Percentiles rank a stretch among this genome's conserved stretches.
Conservation (phyloP, 306 rosid genomes). For the Hippophae tibetana region DNA sequence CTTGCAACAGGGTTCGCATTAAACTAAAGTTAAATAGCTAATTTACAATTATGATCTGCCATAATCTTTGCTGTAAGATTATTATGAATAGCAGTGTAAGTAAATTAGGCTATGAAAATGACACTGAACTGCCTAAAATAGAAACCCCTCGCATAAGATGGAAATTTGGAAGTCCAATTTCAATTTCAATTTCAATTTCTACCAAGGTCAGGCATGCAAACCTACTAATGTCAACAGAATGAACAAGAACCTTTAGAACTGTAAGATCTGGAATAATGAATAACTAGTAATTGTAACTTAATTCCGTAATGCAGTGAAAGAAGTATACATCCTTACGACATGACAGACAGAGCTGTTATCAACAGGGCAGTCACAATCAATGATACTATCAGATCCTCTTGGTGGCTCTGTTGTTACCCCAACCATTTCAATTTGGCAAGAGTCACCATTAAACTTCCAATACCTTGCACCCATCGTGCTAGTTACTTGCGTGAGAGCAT, state of each 20-base stretch:
- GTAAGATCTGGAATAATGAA: not conserved
- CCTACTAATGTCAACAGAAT: not conserved
- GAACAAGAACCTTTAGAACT: not conserved
- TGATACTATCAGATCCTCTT: conserved; percentile 19
- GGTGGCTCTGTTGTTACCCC: conserved; percentile 43
- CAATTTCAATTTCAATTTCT: too few relatives aligned
- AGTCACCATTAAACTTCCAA: conserved; percentile 59
- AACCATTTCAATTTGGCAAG: conserved; percentile 44
- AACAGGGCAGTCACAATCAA: conserved; percentile 41
- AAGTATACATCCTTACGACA: conserved; percentile 52
- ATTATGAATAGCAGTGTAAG: too few relatives aligned
- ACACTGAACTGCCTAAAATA: too few relatives aligned
- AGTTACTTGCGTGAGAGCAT: conserved; percentile 59
- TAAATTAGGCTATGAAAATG: too few relatives aligned
- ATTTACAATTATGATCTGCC: too few relatives aligned
- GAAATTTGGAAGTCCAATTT: too few relatives aligned
- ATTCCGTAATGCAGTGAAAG: conserved; percentile 15
- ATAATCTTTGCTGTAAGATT: too few relatives aligned
- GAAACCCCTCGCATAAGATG: too few relatives aligned
- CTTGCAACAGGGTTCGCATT: too few relatives aligned
- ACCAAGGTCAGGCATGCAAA: too few relatives aligned
- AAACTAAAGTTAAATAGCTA: too few relatives aligned
- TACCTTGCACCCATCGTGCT: conserved; percentile 51
- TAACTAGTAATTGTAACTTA: conserved; percentile 3
- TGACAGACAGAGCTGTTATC: conserved; percentile 50